Evolutionary conservation across 768 basidiomycete genomes (phyloP).

Genomic region (Mycena galopus): DNA sequence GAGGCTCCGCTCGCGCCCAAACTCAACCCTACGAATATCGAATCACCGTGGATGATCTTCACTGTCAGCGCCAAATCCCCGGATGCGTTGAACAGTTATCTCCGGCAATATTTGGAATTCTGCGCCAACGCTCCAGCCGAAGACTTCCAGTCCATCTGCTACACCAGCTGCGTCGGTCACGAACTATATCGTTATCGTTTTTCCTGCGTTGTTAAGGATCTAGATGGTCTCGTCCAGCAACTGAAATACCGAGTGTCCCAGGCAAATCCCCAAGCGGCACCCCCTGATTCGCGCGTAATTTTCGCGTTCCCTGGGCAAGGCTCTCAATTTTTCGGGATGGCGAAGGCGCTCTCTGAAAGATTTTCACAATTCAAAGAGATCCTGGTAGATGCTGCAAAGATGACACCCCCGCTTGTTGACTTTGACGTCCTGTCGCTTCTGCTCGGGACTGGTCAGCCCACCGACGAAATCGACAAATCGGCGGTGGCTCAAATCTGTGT

Average conservation of each 20-base stretch:
- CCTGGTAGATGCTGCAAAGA: conserved; percentile 42
- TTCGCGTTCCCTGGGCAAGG: conserved; percentile 56
- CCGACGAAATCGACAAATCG: conserved; percentile 47
- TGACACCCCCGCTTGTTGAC: conserved; percentile 43
- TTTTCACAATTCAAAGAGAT: conserved; percentile 47
- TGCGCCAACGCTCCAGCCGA: conserved; percentile 40
- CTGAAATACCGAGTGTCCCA: conserved; percentile 43
- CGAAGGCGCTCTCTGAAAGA: conserved; percentile 44
- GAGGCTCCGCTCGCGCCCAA: conserved; percentile 11
- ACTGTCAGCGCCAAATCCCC: conserved; percentile 52
- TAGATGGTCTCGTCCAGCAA: conserved; percentile 48
- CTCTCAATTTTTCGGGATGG: conserved; percentile 54
- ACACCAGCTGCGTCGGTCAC: too few species aligned
- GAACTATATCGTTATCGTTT: conserved; percentile 52
- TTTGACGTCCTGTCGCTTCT: conserved; percentile 48
- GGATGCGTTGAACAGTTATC: conserved; percentile 45
- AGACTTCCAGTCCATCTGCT: conserved; percentile 49
- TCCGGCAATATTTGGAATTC: conserved; percentile 50
- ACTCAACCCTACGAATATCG: conserved; percentile 26
- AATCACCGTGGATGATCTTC: conserved; percentile 43
- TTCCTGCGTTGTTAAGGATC: conserved; percentile 46
- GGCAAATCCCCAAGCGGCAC: not conserved
- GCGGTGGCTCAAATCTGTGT: too few species aligned
- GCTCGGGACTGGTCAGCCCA: conserved; percentile 15
- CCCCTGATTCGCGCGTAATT: conserved; percentile 31